Base-by-base conservation (phyloP, 805 yeast species). In the Brettanomyces bruxellensis region DNA sequence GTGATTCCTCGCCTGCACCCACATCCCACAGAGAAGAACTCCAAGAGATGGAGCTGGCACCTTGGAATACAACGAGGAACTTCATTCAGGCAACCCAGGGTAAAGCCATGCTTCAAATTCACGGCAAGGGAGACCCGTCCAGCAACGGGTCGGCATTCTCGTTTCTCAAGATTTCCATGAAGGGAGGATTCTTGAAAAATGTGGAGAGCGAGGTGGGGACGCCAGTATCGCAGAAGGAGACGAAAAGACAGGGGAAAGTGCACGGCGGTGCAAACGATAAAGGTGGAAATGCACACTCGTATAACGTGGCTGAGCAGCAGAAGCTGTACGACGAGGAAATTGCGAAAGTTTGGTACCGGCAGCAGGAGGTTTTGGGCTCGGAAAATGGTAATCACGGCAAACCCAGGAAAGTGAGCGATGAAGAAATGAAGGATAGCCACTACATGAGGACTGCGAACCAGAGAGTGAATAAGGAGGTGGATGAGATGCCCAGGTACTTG, bases 1-100 rank as follows among this genome's bases (percentile, higher is more conserved):
- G 44, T 24, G 44, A 48, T 39, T 39, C 43, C 23, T 12, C 32
- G 3, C 35, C 34, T 30, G 43, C 43, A 13, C 34, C 56, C 12
- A 57, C 69, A 34, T 65, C 46, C n/a, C 52, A 67, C 51, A 70
- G 69, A 45, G 78, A 81, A 36, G 77, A 75, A 35, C 80, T 83
- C 43, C 66, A 86, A 34, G 89, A 87, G 53, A 95, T 88, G 54
- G 95, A 88, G 57, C 66, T 87, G 44, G 83, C 97, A 1, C 91
- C 96, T 0, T 93, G 99, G 99, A 90, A 87, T 61, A 72, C 83
- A n/a, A 81, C 96, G 0, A 75, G 88, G 50, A 93, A 93, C 63
- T 93, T 93, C 59, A 79, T 90, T 46, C 86, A 81, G 61, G 93
- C 98, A 2, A 89, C 95, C 24, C 98, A 90, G 60, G 95, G 96